Evolutionary conservation across 1,284 basidiomycete genomes (phyloP).

Genomic region (Schizopora paradoxa): DNA sequence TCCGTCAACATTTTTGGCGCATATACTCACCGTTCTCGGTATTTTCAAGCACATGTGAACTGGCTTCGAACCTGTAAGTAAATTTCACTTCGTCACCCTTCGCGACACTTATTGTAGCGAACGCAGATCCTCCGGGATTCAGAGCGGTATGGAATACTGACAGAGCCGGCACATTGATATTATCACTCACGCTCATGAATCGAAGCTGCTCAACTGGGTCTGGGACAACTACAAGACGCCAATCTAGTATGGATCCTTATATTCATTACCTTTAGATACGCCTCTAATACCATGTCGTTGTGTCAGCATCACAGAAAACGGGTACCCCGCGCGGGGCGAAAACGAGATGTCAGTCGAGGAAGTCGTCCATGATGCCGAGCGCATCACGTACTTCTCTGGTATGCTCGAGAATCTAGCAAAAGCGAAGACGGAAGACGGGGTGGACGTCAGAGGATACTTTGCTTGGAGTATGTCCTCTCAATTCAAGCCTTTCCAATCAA

Average conservation of each 20-base stretch:
- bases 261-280: no score
- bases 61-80: slow-evolving; percentile 51
- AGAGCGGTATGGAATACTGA: slow-evolving; percentile 35
- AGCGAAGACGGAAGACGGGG: slow-evolving; percentile 60
- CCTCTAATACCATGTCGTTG: not conserved
- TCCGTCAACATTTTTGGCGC: not conserved
- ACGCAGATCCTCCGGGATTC: slow-evolving; percentile 50
- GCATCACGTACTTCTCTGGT: slow-evolving; percentile 63
- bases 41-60: slow-evolving; percentile 42
- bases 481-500: slow-evolving; percentile 1
- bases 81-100: not conserved
- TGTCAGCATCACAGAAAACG: slow-evolving; percentile 61
- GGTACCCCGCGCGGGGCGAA: slow-evolving; percentile 68
- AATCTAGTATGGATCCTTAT: slow-evolving; percentile 22
- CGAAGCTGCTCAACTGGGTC: slow-evolving; percentile 67
- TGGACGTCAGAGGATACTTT: slow-evolving; percentile 64
- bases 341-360: slow-evolving; percentile 44
- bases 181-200: not conserved
- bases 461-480: slow-evolving; percentile 51
- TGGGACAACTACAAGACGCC: slow-evolving; percentile 44
- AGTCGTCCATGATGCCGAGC: slow-evolving; percentile 57
- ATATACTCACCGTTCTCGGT: not conserved
- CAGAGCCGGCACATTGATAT: no score
- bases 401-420: slow-evolving; percentile 52
- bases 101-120: not conserved